phyloP scores from a whole-genome alignment of 352 stramenopile genomes.

The Phytophthora podocarpi region DNA sequence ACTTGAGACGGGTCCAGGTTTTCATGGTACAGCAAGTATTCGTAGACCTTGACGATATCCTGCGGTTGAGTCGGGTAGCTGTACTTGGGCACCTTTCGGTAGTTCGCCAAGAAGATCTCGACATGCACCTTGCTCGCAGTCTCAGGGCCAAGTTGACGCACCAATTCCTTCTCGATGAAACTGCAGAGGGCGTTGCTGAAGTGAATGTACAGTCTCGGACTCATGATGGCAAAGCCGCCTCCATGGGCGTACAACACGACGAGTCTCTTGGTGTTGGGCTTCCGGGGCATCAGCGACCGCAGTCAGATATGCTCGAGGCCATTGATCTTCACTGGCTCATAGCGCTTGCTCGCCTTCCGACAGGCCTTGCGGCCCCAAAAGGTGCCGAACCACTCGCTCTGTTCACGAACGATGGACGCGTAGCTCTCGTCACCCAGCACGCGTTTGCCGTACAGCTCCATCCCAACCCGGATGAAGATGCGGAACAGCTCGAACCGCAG shows the following conservation, averaged over 20 bases:
- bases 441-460: conserved; percentile 34
- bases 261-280: conserved; percentile 20
- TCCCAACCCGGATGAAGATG: conserved; percentile 29
- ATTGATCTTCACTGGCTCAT: conserved; percentile 31
- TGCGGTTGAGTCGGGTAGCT: conserved; percentile 44
- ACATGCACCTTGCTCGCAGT: conserved; percentile 25
- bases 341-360: conserved; percentile 14
- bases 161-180: conserved; percentile 34
- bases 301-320: conserved; percentile 49
- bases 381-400: conserved; percentile 33
- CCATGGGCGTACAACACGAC: conserved; percentile 51
- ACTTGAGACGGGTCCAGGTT: conserved; percentile 41
- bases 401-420: conserved; percentile 33
- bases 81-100: conserved; percentile 54
- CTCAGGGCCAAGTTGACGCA: conserved; percentile 4
- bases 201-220: conserved; percentile 47
- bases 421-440: conserved; percentile 31
- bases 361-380: conserved; percentile 29
- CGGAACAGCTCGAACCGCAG: conserved; percentile 45
- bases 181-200: conserved; percentile 39
- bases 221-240: conserved; percentile 48
- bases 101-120: conserved; percentile 55
- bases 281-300: conserved; percentile 1
- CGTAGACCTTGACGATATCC: conserved; percentile 48
- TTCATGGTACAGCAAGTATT: conserved; percentile 43